These are phyloP conservation scores for Yamadazyma kitorensis DNA, from an alignment of 805 yeast genomes.

Conservation along the genomic window DNA sequence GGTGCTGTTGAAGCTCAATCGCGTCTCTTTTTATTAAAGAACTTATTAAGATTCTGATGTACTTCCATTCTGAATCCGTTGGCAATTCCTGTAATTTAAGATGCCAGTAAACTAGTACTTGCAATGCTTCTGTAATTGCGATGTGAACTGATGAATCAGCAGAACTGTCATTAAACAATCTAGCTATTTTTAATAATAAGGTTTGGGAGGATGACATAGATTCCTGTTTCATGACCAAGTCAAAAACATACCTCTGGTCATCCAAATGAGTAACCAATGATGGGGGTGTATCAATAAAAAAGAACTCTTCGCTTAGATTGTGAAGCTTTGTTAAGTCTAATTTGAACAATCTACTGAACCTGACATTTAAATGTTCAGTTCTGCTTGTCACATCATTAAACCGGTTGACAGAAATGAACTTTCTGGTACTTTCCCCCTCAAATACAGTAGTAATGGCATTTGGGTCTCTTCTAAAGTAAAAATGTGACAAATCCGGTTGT, in stretches of 20 bases:
- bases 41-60: conserved; percentile 5
- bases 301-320: conserved; percentile 4
- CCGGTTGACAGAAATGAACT: conserved; percentile 12
- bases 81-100: conserved; percentile 29
- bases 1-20: neutral
- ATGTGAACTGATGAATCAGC: neutral
- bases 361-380: neutral
- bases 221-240: conserved; percentile 20
- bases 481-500: conserved; percentile 10
- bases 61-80: conserved; percentile 9
- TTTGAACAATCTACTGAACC: neutral
- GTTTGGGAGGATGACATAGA: conserved; percentile 16
- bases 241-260: conserved; percentile 22
- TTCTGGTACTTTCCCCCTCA: conserved; percentile 33
- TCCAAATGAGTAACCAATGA: conserved; percentile 8
- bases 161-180: conserved; percentile 9
- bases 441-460: conserved; percentile 25
- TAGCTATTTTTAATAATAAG: conserved; percentile 19
- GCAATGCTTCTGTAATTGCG: conserved; percentile 19
- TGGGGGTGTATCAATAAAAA: neutral
- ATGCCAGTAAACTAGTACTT: conserved; percentile 27
- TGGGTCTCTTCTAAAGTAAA: conserved; percentile 25
- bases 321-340: conserved; percentile 6
- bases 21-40: conserved; percentile 1
- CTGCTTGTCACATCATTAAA: neutral